Evolutionary conservation across 2,329 filamentous ascomycete species (phyloP), one percentile per base, ranked within the genome.

Genomic region (Scortechinia acanthostroma): DNA sequence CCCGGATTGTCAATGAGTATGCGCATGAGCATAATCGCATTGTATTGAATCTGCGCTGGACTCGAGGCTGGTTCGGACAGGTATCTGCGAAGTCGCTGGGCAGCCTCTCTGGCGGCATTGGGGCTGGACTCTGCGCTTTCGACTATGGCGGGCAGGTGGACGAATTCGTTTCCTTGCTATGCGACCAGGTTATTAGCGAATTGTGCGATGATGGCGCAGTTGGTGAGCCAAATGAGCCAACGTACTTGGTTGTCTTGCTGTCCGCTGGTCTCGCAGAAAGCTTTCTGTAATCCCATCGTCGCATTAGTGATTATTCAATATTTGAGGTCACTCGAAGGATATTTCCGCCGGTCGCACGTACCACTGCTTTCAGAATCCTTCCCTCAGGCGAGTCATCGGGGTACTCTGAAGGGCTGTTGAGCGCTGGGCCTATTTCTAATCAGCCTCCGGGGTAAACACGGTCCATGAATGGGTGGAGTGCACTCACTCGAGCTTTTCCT

Each of bases 1-100:
- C 80, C 81, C 0, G 81, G 81, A 52, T 86, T 85, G 56, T 85
- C 80, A 49, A 71, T 67, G 50, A 86, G 63, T 48, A 86, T 86
- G 33, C 81, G 73, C 44, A 82, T 70, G 45, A 86, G 67, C 81
- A 86, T 85, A 53, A 85, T 72, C 23, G 80, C 74, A 64, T 85
- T 84, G 66, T 84, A 85, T 56, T 85, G 81, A 21, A 77, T 68
- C 6, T 40, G 35, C 10, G 13, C 17, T 17, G 35, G 10, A 17
- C 13, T 19, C 10, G 14, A 15, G 53, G 76, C 69, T 10, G 74
- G 53, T 13, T 43, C 22, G 6, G 48, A 44, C 35, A 86, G 68
- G 51, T 76, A 77, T 53, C 74, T 77, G 52, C 77, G 76, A 55
- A 86, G 79, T 54, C 73, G 72, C 42, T 65, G 53, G 19, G 79